A percentile compares a stretch with the other conserved stretches of the same genome.
Evolutionary conservation across 768 basidiomycete species (phyloP).

Genomic region (Mycena kentingensis): DNA sequence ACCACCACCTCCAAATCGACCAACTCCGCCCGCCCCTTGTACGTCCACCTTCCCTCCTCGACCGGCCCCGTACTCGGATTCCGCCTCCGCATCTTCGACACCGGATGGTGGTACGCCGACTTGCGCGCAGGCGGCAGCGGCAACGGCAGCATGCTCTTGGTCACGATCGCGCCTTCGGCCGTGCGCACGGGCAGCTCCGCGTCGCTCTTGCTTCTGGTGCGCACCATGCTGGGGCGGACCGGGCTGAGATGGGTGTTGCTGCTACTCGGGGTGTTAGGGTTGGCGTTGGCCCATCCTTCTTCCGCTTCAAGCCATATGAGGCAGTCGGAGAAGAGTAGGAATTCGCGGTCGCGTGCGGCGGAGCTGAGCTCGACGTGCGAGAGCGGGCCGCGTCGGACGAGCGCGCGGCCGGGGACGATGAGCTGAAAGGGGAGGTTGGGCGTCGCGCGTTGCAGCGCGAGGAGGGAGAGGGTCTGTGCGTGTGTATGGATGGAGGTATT

Average conservation of each 20-base stretch:
- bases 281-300: constrained; percentile 30
- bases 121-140: constrained; percentile 25
- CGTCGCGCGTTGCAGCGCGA: constrained; percentile 80
- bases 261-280: neutral
- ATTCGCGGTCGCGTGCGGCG: constrained; percentile 59
- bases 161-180: constrained; percentile 11
- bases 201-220: constrained; percentile 62
- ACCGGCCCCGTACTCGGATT: constrained; percentile 31
- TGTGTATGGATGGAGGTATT: constrained; percentile 81
- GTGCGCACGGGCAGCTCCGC: constrained; percentile 46
- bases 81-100: constrained; percentile 26
- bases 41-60: constrained; percentile 71
- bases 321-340: constrained; percentile 82
- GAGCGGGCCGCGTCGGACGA: constrained; percentile 69
- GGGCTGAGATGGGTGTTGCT: constrained; percentile 1
- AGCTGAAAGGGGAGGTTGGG: constrained; percentile 76
- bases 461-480: constrained; percentile 70
- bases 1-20: constrained; percentile 80
- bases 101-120: constrained; percentile 26
- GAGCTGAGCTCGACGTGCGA: constrained; percentile 57
- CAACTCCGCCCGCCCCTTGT: constrained; percentile 67
- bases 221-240: constrained; percentile 37
- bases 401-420: constrained; percentile 75
- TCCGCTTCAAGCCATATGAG: constrained; percentile 69
- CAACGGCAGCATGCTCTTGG: constrained; percentile 21